Base-by-base conservation (phyloP, 1,284 basidiomycete genomes). In the Porodaedalea pini region DNA sequence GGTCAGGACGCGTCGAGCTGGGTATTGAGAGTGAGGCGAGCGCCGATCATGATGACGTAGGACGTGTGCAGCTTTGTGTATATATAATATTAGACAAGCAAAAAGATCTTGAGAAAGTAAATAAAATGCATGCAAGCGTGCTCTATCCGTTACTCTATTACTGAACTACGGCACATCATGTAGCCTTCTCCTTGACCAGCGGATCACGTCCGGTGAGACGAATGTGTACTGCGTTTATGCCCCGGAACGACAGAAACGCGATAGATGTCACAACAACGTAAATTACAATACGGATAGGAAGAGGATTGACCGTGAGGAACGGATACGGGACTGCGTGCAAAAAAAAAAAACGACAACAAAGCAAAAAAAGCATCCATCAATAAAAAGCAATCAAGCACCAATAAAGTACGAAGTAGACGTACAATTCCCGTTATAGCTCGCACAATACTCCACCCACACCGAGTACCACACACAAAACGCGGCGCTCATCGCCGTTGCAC, bases 261-360 rank as follows among this genome's bases (percentile, higher is more conserved):
- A 88, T 71, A 0, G 70, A 54, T 0, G 78, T 76, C 0, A 79
- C 77, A 2, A 72, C 76, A 6, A 66, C 63, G 69, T 92, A 93
- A 27, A 91, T 88, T 17, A 66, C 70, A n/a, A 83, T 61, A 15
- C 90, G 79, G 31, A 76, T 70, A 6, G 70, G 64, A 13, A 82
- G 72, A 0, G 79, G 70, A 65, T 78, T 85, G 27, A 84, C 65
- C 0, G 82, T 88, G 58, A 93, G 74, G 74, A 92, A 92, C 0
- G 90, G 90, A 70, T 92, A 92, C 17, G 90, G 88, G 70, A 91
- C 86, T 89, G 36, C 31, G 27, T 37, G 60, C 3, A 23, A 29
- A 40, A 32, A 57, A 58, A 29, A 34, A 36, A 13, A 47, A 34
- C 57, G 34, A 31, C 21, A 36, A 4, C 29, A 17, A 5, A 8